These are phyloP conservation scores for Colletotrichum salicis DNA, from an alignment of 2,329 filamentous ascomycete genomes.

Conservation along the genomic window DNA sequence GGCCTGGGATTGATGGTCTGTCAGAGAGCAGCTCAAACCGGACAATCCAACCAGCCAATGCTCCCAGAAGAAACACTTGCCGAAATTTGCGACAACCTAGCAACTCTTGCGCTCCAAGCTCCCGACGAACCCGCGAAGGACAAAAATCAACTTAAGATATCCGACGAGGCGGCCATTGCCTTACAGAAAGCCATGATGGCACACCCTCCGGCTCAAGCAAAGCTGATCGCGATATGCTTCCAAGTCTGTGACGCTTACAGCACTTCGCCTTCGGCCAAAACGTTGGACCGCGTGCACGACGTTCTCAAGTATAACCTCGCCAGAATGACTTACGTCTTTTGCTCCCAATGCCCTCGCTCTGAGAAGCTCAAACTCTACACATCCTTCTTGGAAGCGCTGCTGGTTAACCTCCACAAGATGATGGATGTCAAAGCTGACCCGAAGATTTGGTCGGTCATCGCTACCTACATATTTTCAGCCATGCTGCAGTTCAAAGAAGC, in stretches of 20 bases:
- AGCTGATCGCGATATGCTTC: constrained; percentile 42
- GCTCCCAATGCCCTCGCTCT: constrained; percentile 51
- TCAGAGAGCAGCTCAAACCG: constrained; percentile 47
- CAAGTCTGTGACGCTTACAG: constrained; percentile 20
- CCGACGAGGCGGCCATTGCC: constrained; percentile 54
- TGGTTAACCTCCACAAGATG: constrained; percentile 48
- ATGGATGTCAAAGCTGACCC: constrained; percentile 47
- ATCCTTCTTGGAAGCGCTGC: constrained; percentile 49
- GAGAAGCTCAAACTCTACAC: constrained; percentile 53
- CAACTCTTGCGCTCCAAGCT: constrained; percentile 41
- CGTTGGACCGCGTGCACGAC: constrained; percentile 6
- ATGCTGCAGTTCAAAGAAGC: constrained; percentile 42
- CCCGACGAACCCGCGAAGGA: constrained; percentile 38
- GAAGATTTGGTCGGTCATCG: constrained; percentile 50
- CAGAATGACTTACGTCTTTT: constrained; percentile 61
- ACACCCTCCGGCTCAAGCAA: constrained; percentile 49
- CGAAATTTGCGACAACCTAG: constrained; percentile 48
- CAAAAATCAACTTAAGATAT: constrained; percentile 39
- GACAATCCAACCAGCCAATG: constrained; percentile 28
- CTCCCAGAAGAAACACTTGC: constrained; percentile 38
- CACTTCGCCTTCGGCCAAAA: constrained; percentile 15
- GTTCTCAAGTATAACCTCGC: constrained; percentile 51
- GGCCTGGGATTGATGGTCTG: constrained; percentile 58
- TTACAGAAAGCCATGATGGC: constrained; percentile 51
- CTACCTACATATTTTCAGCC: constrained; percentile 47